phyloP scores from a whole-genome alignment of 495 filamentous ascomycete species.

The Aeminium ludgeri region DNA sequence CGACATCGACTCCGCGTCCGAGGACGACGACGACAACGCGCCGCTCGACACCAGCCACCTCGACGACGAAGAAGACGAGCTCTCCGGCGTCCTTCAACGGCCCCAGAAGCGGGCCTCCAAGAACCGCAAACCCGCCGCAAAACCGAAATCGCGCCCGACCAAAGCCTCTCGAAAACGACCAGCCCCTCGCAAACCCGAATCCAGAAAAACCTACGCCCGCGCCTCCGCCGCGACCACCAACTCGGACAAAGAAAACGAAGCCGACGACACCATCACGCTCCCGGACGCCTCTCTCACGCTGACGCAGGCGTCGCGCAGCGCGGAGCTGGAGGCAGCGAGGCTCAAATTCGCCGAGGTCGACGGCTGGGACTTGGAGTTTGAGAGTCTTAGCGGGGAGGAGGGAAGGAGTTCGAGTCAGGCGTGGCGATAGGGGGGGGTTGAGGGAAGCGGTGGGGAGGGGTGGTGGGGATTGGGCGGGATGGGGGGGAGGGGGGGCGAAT shows the following conservation, averaged over 20 bases:
- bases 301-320: constrained; percentile 16
- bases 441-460: too few species aligned
- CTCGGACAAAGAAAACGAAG: constrained; percentile 35
- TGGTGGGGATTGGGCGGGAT: too few species aligned
- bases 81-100: constrained; percentile 9
- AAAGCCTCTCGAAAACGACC: not conserved
- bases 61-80: constrained; percentile 25
- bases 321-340: constrained; percentile 27
- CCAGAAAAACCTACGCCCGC: constrained; percentile 20
- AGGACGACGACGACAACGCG: constrained; percentile 15
- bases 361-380: constrained; percentile 58
- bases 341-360: constrained; percentile 54
- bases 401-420: constrained; percentile 13
- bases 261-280: constrained; percentile 7
- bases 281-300: constrained; percentile 9
- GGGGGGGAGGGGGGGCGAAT: too few species aligned
- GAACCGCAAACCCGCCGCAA: constrained; percentile 5
- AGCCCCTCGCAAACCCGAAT: not conserved
- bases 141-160: constrained; percentile 16
- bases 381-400: constrained; percentile 26
- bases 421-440: constrained; percentile 14
- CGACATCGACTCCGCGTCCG: constrained; percentile 17
- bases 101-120: constrained; percentile 5
- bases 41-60: constrained; percentile 10
- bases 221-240: constrained; percentile 11